A percentile compares a stretch with the other conserved stretches of the same genome.
These are phyloP conservation scores for Microstegium vimineum DNA, from an alignment of 176 grass and related monocot species.

Conservation along the genomic window DNA sequence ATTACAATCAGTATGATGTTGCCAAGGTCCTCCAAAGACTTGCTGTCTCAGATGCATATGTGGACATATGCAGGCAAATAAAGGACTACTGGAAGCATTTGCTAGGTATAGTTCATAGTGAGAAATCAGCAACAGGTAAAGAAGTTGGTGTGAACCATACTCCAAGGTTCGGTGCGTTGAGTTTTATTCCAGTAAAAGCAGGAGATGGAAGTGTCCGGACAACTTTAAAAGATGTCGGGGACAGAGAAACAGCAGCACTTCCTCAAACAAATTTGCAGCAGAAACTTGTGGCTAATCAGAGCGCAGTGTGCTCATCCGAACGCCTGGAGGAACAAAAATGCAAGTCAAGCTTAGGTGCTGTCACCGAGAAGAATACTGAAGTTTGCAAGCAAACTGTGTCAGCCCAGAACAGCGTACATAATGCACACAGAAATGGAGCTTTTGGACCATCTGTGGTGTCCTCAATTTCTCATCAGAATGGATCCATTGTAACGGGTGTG, in stretches of 20 bases:
- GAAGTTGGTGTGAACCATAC: slow-evolving; percentile 29
- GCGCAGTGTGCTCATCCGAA: slow-evolving; percentile 15
- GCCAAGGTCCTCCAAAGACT: slow-evolving; percentile 60
- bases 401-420: slow-evolving; percentile 21
- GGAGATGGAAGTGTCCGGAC: slow-evolving; percentile 7
- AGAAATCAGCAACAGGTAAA: slow-evolving; percentile 33
- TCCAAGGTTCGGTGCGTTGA: slow-evolving; percentile 21
- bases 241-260: slow-evolving; percentile 26
- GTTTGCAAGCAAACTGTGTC: slow-evolving; percentile 25
- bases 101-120: slow-evolving; percentile 32
- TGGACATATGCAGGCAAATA: slow-evolving; percentile 60
- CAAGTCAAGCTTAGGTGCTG: slow-evolving; percentile 14
- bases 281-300: slow-evolving; percentile 17
- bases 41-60: slow-evolving; percentile 52
- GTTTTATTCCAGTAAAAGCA: slow-evolving; percentile 26
- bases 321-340: slow-evolving; percentile 27
- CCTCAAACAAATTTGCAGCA: slow-evolving; percentile 31
- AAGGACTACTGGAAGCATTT: slow-evolving; percentile 65
- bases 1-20: slow-evolving; percentile 80
- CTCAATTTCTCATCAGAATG: slow-evolving; percentile 38
- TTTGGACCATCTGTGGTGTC: slow-evolving; percentile 8
- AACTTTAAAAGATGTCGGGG: slow-evolving; percentile 23
- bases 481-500: slow-evolving; percentile 10
- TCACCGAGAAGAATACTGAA: slow-evolving; percentile 23
- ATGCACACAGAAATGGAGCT: slow-evolving; percentile 19